A percentile compares a stretch with the other conserved stretches of the same genome.
Evolutionary conservation across 495 filamentous ascomycete genomes (phyloP).

Genomic region (Stereocaulon alpinum): DNA sequence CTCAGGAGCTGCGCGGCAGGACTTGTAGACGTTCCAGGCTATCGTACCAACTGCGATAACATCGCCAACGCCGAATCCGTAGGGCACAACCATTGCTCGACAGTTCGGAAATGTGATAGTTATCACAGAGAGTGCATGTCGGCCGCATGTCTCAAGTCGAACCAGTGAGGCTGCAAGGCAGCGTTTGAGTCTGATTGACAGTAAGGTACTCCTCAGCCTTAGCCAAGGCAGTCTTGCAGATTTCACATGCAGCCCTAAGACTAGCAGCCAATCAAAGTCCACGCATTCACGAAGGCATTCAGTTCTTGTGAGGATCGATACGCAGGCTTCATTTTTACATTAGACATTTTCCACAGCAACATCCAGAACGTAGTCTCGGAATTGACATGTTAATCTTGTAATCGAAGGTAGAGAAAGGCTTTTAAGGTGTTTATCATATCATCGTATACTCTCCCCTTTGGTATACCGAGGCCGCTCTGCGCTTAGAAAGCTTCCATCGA

Average conservation of each 20-base stretch:
- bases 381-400: no score
- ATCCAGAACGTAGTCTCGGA: no score
- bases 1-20: constrained; percentile 26
- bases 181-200: background rate
- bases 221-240: background rate
- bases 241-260: background rate
- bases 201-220: background rate
- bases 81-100: constrained; percentile 12
- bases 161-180: background rate
- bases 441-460: no score
- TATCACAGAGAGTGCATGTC: background rate
- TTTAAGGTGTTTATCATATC: no score
- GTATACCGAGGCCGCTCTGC: no score
- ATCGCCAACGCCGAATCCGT: constrained; percentile 27
- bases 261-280: background rate
- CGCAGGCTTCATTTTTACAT: background rate
- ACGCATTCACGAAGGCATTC: background rate
- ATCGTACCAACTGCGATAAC: constrained; percentile 24
- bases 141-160: background rate
- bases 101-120: background rate
- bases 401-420: no score
- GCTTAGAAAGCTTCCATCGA: no score
- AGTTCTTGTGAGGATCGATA: no score
- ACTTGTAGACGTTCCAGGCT: constrained; percentile 26
- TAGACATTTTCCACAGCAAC: no score